Evolutionary conservation across 163 green algal species (phyloP), one percentile per base, ranked within the genome.

Genomic region (Chlorella variabilis): DNA sequence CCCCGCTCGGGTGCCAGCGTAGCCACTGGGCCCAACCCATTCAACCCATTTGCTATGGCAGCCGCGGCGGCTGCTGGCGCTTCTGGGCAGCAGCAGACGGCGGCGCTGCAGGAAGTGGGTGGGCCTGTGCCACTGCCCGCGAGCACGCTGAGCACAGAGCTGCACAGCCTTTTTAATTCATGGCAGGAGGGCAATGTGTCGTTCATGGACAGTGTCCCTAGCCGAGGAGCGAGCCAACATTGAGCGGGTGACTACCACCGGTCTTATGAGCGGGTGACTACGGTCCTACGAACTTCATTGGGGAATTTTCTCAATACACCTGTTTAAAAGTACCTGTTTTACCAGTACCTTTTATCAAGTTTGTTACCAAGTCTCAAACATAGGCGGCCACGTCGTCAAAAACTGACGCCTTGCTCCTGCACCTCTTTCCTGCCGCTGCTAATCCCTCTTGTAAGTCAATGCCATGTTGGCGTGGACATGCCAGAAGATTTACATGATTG

Each of bases 201-300:
- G 6, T 70, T 70, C n/a, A n/a, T n/a, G 23, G 54, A 62, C n/a
- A n/a, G n/a, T n/a, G n/a, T n/a, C n/a, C 48, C 54, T 91, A 75
- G 86, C 73, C 5, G 86, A 92, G 83, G 73, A 91, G 58, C 77
- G 81, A 5, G 66, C 71, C 33, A 79, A 59, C 81, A 84, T 92
- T 39, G 81, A 92, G 80, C 71, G 77, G 36, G 80, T 92, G 66
- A 38, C 92, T 20, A 71, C 61, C 25, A 61, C 69, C 71, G n/a
- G n/a, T n/a, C n/a, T n/a, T n/a, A n/a, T n/a, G n/a, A n/a, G n/a
- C n/a, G n/a, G n/a, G n/a, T n/a, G n/a, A n/a, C n/a, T n/a, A n/a
- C n/a, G n/a, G n/a, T n/a, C n/a, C n/a, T n/a, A n/a, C n/a, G n/a
- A n/a, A n/a, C n/a, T n/a, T n/a, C n/a, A n/a, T n/a, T n/a, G n/a